Evolutionary conservation across 1,139 yeast species (phyloP).

Genomic region (Magnusiomyces suaveolens): DNA sequence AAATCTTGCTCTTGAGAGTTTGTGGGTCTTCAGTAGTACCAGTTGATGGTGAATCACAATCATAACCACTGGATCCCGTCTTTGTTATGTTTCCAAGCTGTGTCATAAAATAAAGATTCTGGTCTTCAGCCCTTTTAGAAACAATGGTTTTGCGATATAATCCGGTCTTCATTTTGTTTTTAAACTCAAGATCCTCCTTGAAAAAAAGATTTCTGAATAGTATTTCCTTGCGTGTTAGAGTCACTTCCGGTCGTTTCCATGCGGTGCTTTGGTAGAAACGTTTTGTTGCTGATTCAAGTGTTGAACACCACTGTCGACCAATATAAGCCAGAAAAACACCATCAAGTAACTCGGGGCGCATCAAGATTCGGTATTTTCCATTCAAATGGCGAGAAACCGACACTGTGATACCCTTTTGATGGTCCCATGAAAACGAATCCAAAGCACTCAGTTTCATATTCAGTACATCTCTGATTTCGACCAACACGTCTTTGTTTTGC

Average conservation of each 20-base stretch:
- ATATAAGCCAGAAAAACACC: conserved; percentile 14
- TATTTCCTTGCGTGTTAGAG: background rate
- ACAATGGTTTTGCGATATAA: conserved; percentile 6
- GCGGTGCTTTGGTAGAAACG: background rate
- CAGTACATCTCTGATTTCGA: conserved; percentile 17
- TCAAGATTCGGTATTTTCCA: conserved; percentile 17
- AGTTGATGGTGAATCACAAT: background rate
- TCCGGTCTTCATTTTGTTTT: conserved; percentile 3
- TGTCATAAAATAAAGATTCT: conserved; percentile 5
- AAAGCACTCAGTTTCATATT: conserved; percentile 15
- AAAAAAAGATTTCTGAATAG: background rate
- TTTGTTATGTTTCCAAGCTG: conserved; percentile 3
- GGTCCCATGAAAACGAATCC: conserved; percentile 17
- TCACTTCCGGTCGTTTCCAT: background rate
- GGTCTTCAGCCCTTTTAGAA: background rate
- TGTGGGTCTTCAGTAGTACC: conserved; percentile 1
- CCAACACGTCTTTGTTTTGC: conserved; percentile 9
- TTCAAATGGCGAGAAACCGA: conserved; percentile 15
- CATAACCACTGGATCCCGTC: conserved; percentile 1
- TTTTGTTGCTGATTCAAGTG: background rate
- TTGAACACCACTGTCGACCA: conserved; percentile 15
- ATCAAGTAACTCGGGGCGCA: conserved; percentile 18
- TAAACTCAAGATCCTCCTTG: background rate
- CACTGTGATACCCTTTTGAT: conserved; percentile 10
- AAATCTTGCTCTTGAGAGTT: conserved; percentile 11